These are phyloP conservation scores for Colletotrichum sp. DNA, from an alignment of 2,329 filamentous ascomycete species.

Conservation along the genomic window DNA sequence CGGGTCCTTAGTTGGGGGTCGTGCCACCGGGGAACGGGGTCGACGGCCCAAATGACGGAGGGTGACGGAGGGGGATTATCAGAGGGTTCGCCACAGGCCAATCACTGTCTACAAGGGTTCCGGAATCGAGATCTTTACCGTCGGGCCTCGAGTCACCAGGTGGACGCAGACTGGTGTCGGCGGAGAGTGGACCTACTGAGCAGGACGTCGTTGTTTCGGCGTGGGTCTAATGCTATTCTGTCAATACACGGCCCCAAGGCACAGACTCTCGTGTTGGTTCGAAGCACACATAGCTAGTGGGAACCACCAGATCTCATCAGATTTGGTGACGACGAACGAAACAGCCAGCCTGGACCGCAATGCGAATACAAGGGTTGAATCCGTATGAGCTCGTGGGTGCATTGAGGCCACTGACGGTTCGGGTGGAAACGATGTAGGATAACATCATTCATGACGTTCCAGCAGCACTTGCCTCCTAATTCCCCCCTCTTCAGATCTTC, in stretches of 20 bases:
- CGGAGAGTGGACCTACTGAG: neutral
- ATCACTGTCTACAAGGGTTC: neutral
- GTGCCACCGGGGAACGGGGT: neutral
- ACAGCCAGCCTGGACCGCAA: neutral
- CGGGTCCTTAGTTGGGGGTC: neutral
- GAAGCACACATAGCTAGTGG: neutral
- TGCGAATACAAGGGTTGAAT: neutral
- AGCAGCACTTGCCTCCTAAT: neutral
- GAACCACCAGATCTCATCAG: neutral
- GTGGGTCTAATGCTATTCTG: neutral
- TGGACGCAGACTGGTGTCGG: neutral
- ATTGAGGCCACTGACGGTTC: neutral
- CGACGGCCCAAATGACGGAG: neutral
- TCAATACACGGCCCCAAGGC: neutral
- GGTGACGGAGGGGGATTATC: neutral
- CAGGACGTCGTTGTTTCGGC: neutral
- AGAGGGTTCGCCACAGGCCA: neutral
- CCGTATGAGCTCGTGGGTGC: neutral
- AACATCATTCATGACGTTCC: conserved; percentile 16
- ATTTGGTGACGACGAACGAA: neutral
- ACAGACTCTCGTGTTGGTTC: neutral
- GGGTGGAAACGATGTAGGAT: neutral
- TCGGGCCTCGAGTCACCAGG: neutral
- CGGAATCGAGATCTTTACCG: neutral
- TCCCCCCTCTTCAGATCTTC: neutral